phyloP scores from a whole-genome alignment of 2,329 filamentous ascomycete genomes.

The Nectriaceae sp. region DNA sequence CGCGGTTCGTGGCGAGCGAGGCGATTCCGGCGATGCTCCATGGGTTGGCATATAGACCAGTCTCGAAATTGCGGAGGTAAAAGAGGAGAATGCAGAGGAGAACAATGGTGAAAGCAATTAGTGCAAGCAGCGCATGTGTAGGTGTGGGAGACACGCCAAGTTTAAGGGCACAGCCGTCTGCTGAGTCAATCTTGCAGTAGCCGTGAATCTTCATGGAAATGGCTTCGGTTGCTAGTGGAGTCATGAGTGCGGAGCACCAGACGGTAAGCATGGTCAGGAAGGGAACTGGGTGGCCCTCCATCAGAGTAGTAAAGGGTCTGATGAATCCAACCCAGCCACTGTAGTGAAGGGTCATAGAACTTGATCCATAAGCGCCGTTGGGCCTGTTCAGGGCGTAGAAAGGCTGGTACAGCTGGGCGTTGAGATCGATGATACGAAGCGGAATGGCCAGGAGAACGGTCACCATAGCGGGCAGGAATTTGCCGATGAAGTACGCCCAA shows the following conservation, averaged over 20 bases:
- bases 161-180: slow-evolving; percentile 23
- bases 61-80: slow-evolving; percentile 24
- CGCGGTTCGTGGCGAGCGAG: slow-evolving; percentile 25
- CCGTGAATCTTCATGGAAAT: slow-evolving; percentile 29
- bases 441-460: slow-evolving; percentile 43
- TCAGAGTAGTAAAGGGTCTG: slow-evolving; percentile 35
- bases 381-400: slow-evolving; percentile 45
- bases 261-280: slow-evolving; percentile 29
- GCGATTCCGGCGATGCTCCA: slow-evolving; percentile 34
- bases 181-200: slow-evolving; percentile 20
- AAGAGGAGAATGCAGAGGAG: slow-evolving; percentile 21
- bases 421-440: slow-evolving; percentile 45
- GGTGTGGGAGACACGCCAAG: slow-evolving; percentile 23
- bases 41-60: slow-evolving; percentile 30
- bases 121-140: slow-evolving; percentile 18
- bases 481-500: slow-evolving; percentile 41
- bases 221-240: slow-evolving; percentile 25
- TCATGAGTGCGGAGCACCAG: slow-evolving; percentile 22
- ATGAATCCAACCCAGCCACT: slow-evolving; percentile 38
- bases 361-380: slow-evolving; percentile 39
- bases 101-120: slow-evolving; percentile 19
- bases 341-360: slow-evolving; percentile 47
- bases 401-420: slow-evolving; percentile 46
- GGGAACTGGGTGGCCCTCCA: slow-evolving; percentile 30
- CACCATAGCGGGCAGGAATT: slow-evolving; percentile 45